Base-by-base conservation (phyloP, 192 early-diverging fungal genomes). In the Podila epicladia region DNA sequence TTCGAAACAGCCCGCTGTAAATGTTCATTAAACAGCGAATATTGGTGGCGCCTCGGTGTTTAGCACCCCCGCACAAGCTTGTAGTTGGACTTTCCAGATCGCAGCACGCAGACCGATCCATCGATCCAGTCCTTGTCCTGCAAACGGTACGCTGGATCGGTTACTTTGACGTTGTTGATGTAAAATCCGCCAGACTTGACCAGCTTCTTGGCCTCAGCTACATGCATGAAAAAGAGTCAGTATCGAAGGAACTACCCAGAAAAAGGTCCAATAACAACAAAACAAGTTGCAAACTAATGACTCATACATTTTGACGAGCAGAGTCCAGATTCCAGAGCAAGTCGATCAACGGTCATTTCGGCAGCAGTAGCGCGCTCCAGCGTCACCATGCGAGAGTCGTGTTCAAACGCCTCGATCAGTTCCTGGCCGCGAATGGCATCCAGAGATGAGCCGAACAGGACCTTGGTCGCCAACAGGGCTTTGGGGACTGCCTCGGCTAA, bases 171-270 rank as follows among this genome's bases (percentile, higher is more conserved):
- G 65, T 93, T 91, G 86, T 92, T 92, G 24, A 94, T 67, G 70
- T 98, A 98, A 31, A 98, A 75, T 0, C 97, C 97, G 22, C 96
- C 94, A 5, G 89, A 75, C 33, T 89, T 88, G 62, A 92, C 87
- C 33, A 95, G 82, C 57, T 96, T 94, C 45, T 91, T 83, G 0
- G 94, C 94, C 45, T 93, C 94, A 17, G 92, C 92, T 93, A 74
- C 37, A 26, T 37, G 48, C 9, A 32, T 33, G 33, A 48, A 58
- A 69, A 64, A 3, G 50, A 50, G 7, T 32, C n/a, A 38, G 32
- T 3, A 15, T 53, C 15, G 50, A 37, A 58, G 9, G 13, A 73
- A 9, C 0, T 17, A 62, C 26, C 35, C 35, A 37, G 29, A 29
- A 29, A 29, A 29, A 29, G 29, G 1, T 6, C 9, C 35, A 9